Conservation (phyloP, 2,329 filamentous ascomycete species). For the Ploettnerulaceae sp. region DNA sequence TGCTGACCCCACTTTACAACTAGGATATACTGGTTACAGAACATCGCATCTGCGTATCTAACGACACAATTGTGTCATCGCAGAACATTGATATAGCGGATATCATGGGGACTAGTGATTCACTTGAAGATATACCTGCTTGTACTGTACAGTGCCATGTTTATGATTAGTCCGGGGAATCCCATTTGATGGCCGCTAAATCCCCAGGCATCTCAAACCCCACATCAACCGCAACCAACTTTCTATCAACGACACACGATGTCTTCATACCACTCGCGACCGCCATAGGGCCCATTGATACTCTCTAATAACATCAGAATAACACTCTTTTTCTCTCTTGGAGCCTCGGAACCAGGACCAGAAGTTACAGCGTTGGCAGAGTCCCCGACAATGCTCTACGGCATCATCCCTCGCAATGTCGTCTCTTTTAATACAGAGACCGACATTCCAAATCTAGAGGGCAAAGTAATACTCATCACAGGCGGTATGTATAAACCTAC, state of each 20-base stretch:
- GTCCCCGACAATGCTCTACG: slow-evolving; percentile 19
- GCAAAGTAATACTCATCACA: slow-evolving; percentile 44
- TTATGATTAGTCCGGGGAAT: too few species aligned
- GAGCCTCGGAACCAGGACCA: too few species aligned
- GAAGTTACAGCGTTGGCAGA: too few species aligned
- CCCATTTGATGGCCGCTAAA: too few species aligned
- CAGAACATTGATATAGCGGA: neutral
- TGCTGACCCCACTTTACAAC: too few species aligned
- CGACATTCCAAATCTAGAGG: slow-evolving; percentile 37
- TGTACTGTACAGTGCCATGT: neutral
- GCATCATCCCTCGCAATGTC: slow-evolving; percentile 12
- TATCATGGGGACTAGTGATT: neutral
- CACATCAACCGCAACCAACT: too few species aligned
- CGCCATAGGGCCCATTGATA: neutral
- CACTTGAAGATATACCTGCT: slow-evolving; percentile 1
- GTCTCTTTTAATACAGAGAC: slow-evolving; percentile 18
- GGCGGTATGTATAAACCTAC: slow-evolving; percentile 33
- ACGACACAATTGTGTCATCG: neutral
- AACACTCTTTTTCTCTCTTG: too few species aligned
- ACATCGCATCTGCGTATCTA: neutral
- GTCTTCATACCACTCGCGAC: neutral
- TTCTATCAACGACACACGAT: slow-evolving; percentile 1
- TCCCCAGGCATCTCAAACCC: neutral
- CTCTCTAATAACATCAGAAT: neutral
- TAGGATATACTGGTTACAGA: too few species aligned